Percentiles rank a stretch among this genome's conserved stretches.
These are phyloP conservation scores for Rasamsonia emersonii DNA, from an alignment of 2,329 filamentous ascomycete genomes.

Conservation along the genomic window DNA sequence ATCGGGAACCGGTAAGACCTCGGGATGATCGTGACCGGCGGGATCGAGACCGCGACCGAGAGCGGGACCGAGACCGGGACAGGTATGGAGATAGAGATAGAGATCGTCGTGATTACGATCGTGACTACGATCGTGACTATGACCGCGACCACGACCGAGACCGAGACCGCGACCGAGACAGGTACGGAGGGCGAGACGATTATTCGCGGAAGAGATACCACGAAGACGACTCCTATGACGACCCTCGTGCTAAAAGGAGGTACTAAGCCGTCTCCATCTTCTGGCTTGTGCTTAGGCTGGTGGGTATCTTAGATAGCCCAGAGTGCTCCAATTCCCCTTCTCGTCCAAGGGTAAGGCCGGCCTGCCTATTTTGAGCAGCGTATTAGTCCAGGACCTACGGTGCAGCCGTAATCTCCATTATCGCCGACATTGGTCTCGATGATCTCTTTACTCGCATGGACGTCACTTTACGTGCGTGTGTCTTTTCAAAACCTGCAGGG, in stretches of 20 bases:
- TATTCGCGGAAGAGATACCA: slow-evolving; percentile 58
- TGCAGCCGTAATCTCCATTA: no score
- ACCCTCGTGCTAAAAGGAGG: slow-evolving; percentile 54
- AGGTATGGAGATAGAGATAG: slow-evolving; percentile 56
- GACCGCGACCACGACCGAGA: slow-evolving; percentile 39
- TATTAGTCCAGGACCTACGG: no score
- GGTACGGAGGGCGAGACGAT: slow-evolving; percentile 43
- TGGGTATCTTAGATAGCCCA: slow-evolving; percentile 34
- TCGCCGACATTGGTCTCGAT: no score
- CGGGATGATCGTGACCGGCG: slow-evolving; percentile 48
- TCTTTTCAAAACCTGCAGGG: no score
- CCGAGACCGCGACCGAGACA: slow-evolving; percentile 43
- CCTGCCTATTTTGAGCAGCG: no score
- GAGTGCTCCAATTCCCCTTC: slow-evolving; percentile 17
- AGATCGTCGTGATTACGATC: slow-evolving; percentile 35
- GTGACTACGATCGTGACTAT: slow-evolving; percentile 47
- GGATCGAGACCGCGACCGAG: slow-evolving; percentile 36
- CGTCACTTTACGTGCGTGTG: no score
- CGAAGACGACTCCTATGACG: slow-evolving; percentile 73
- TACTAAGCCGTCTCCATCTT: slow-evolving; percentile 36
- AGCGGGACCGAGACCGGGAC: slow-evolving; percentile 35
- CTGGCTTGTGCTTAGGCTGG: slow-evolving; percentile 28
- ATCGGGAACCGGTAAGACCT: slow-evolving; percentile 73
- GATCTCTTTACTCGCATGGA: no score
- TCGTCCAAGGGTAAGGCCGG: slow-evolving; percentile 34